Percentiles rank a stretch among this genome's conserved stretches.
These are phyloP conservation scores for Paulownia fortunei DNA, from an alignment of 257 asterid species.

Conservation along the genomic window DNA sequence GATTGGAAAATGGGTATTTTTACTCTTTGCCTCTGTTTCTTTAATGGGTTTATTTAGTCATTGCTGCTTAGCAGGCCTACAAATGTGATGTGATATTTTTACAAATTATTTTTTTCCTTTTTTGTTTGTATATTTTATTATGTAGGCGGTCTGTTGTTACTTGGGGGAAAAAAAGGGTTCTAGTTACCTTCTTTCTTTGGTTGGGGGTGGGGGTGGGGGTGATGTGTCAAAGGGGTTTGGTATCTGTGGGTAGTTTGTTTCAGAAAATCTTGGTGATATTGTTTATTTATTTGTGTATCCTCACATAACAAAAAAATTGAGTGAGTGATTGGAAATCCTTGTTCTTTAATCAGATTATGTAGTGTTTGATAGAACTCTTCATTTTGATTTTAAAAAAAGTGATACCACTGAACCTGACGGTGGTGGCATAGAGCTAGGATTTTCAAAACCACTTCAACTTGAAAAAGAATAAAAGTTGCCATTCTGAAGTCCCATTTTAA, in stretches of 20 bases:
- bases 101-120: too few relatives aligned
- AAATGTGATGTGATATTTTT: not conserved
- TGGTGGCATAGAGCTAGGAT: not conserved
- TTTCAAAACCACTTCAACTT: not conserved
- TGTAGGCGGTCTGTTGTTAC: not conserved
- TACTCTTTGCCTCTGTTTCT: not conserved
- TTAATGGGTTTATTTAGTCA: not conserved
- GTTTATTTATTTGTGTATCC: not conserved
- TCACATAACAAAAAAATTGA: not conserved
- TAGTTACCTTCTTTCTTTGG: too few relatives aligned
- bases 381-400: not conserved
- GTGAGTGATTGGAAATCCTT: slow-evolving; percentile 8
- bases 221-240: not conserved
- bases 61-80: not conserved
- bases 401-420: not conserved
- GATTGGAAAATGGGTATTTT: slow-evolving; percentile 75
- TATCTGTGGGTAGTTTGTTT: not conserved
- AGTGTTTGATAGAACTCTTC: not conserved
- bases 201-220: not conserved
- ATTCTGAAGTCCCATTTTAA: not conserved
- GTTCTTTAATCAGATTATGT: not conserved
- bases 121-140: not conserved
- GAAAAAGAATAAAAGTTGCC: not conserved
- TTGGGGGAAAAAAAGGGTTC: not conserved
- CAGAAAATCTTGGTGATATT: not conserved